Evolutionary conservation across 2,329 filamentous ascomycete species (phyloP), one percentile per base, ranked within the genome.

Genomic region (Aspergillus ibericus): DNA sequence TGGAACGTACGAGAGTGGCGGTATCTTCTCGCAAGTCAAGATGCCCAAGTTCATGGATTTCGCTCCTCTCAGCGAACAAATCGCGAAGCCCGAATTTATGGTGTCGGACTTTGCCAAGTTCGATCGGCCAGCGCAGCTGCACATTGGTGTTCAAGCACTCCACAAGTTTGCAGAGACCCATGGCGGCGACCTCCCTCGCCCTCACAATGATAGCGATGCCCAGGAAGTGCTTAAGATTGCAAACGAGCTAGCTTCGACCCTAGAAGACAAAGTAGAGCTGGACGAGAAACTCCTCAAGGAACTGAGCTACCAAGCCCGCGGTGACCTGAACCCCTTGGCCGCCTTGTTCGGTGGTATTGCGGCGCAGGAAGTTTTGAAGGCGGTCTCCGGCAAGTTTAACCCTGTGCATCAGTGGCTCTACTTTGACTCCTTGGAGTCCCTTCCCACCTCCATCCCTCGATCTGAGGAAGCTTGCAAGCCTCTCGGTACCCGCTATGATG

Each of bases 41-140:
- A 97, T 97, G 93, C 95, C 95, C 52, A 96, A 95, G 80, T 85
- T 92, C 55, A 78, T 98, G 69, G 85, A 95, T 73, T 99, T 98
- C 78, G 91, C 96, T 80, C 82, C 87, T 40, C 85, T 97, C 58
- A 87, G 87, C 42, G 80, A 85, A 53, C 86, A 96, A 60, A 77
- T 97, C 57, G 91, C 91, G 77, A 90, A 92, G 58, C 95, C 95
- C 2, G 93, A 97, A 69, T 87, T 96, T 63, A 79, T 98, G 70
- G 86, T 96, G 60, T 96, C 95, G 20, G 95, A 99, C 75, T 99
- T 93, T 72, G 95, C 95, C 77, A 99, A 99, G 77, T 98, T 97
- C 66, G 95, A 98, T 75, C 89, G 95, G 47, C 95, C 95, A 1
- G 87, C 89, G 65, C 92, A 98, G 75, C 85, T 99, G 22, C 95